These are phyloP conservation scores for Tarenaya hassleriana DNA, from an alignment of 345 rosid genomes.

Conservation along the genomic window DNA sequence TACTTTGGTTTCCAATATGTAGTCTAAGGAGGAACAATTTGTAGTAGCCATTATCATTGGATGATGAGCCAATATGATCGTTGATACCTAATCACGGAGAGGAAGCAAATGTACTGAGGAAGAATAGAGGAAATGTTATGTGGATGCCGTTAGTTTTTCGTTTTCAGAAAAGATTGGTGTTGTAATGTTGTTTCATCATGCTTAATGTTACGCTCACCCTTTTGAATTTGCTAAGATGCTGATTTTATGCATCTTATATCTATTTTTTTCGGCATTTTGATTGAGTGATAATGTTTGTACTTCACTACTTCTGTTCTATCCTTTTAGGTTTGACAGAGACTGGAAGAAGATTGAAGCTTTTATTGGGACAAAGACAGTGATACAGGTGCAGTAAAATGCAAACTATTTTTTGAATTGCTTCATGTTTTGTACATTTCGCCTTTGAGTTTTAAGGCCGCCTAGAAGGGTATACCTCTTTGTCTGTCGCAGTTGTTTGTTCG, in stretches of 20 bases:
- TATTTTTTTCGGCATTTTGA: constrained; percentile 9
- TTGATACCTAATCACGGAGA: background rate
- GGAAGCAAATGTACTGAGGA: constrained; percentile 4
- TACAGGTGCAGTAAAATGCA: constrained; percentile 46
- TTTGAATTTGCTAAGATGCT: background rate
- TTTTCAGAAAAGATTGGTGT: background rate
- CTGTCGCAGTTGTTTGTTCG: background rate
- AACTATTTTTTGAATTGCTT: constrained; percentile 1
- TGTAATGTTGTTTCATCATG: constrained; percentile 1
- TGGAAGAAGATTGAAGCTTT: constrained; percentile 95
- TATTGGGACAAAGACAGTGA: constrained; percentile 79
- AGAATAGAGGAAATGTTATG: background rate
- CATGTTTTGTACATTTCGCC: background rate
- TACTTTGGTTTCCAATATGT: background rate
- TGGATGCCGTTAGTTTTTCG: background rate
- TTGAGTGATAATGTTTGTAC: constrained; percentile 10
- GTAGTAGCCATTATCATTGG: background rate
- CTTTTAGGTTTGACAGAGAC: constrained; percentile 75
- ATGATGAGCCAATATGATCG: constrained; percentile 4
- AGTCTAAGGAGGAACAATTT: too few species aligned
- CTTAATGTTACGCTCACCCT: background rate
- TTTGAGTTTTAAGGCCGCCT: too few species aligned
- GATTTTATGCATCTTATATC: constrained; percentile 1
- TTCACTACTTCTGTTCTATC: constrained; percentile 6
- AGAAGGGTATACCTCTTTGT: too few species aligned